phyloP scores from a whole-genome alignment of 208 protist genomes.

The Leishmania guyanensis region DNA sequence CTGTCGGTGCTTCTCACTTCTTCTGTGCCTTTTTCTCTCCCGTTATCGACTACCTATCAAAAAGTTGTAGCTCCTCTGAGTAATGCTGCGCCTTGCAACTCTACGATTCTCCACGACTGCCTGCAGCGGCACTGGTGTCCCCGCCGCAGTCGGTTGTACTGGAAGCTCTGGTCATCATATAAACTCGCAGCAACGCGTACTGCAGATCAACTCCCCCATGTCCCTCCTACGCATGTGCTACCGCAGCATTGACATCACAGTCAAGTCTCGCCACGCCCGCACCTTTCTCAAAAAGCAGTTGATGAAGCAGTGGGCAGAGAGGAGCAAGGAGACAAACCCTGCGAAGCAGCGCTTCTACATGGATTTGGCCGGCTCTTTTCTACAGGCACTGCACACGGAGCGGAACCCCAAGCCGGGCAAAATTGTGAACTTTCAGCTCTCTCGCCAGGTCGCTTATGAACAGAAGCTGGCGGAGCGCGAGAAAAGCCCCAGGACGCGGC shows the following conservation, averaged over 20 bases:
- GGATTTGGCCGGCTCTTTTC: slow-evolving; percentile 85
- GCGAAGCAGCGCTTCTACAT: slow-evolving; percentile 90
- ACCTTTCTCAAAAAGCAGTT: slow-evolving; percentile 84
- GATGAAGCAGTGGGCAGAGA: slow-evolving; percentile 75
- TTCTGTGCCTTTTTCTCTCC: background rate
- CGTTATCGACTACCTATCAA: background rate
- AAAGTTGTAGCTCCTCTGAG: too few relatives aligned
- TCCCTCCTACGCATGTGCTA: slow-evolving; percentile 91
- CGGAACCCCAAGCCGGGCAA: slow-evolving; percentile 75
- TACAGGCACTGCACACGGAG: slow-evolving; percentile 84
- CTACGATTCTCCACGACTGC: slow-evolving; percentile 4
- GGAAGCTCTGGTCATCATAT: slow-evolving; percentile 34
- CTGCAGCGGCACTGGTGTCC: background rate
- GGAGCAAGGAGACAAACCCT: slow-evolving; percentile 74
- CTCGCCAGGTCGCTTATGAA: slow-evolving; percentile 71
- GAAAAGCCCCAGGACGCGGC: slow-evolving; percentile 40
- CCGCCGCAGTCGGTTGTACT: background rate
- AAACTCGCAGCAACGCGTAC: slow-evolving; percentile 81
- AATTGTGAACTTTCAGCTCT: slow-evolving; percentile 77
- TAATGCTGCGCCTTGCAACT: slow-evolving; percentile 17
- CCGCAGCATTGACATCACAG: slow-evolving; percentile 88
- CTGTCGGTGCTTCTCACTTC: background rate
- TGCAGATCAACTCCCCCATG: slow-evolving; percentile 79
- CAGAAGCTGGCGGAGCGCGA: slow-evolving; percentile 62
- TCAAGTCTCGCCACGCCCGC: slow-evolving; percentile 87